Conservation (phyloP, 108 stramenopile species). For the Cyclostephanos tholiformis region DNA sequence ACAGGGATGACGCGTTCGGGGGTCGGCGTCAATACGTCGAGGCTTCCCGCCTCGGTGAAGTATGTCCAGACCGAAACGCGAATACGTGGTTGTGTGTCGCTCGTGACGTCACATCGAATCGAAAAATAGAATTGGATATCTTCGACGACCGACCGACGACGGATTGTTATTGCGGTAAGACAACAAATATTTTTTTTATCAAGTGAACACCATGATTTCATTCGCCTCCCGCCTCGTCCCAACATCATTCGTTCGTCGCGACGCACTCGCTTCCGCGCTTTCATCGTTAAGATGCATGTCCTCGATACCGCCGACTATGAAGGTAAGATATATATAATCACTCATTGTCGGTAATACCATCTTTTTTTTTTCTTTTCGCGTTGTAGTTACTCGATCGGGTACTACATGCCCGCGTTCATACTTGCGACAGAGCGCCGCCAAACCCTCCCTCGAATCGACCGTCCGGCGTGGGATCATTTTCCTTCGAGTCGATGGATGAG, state of each 20-base stretch:
- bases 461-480: neutral
- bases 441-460: constrained; percentile 21
- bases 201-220: constrained; percentile 48
- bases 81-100: too few species aligned
- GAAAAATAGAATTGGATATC: too few species aligned
- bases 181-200: too few species aligned
- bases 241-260: constrained; percentile 1
- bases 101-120: too few species aligned
- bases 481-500: neutral
- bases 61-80: too few species aligned
- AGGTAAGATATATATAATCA: constrained; percentile 37
- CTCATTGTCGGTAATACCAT: neutral
- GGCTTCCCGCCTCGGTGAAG: too few species aligned
- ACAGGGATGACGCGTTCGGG: too few species aligned
- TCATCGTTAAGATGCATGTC: constrained; percentile 50
- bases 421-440: constrained; percentile 46
- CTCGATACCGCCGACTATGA: constrained; percentile 58
- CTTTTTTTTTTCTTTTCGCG: neutral
- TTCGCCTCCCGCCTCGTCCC: constrained; percentile 36
- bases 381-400: too few species aligned
- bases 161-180: too few species aligned
- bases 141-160: too few species aligned
- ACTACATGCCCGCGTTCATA: constrained; percentile 28
- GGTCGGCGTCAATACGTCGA: too few species aligned
- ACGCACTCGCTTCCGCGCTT: constrained; percentile 10